phyloP scores from a whole-genome alignment of 1,139 yeast genomes.

The Eremothecium coryli region DNA sequence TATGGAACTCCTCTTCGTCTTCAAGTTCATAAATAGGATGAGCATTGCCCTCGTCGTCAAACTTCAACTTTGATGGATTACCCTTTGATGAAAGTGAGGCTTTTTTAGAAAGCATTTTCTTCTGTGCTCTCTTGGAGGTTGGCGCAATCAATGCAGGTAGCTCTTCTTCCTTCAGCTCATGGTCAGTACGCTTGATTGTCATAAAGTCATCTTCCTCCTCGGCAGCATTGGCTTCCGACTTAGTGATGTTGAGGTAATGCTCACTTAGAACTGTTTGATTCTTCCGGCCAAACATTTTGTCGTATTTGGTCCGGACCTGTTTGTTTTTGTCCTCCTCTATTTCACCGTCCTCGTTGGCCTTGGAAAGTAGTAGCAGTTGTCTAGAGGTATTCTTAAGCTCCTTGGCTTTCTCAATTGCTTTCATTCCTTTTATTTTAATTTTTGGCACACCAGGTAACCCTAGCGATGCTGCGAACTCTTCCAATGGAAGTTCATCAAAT shows the following conservation, averaged over 20 bases:
- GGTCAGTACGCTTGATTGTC: constrained; percentile 69
- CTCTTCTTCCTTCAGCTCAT: constrained; percentile 54
- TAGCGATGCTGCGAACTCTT: constrained; percentile 73
- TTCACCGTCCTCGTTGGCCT: constrained; percentile 63
- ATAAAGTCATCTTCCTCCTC: constrained; percentile 66
- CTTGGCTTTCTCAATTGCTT: constrained; percentile 41
- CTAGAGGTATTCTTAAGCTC: constrained; percentile 79
- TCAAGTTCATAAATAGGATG: constrained; percentile 88
- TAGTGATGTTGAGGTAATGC: constrained; percentile 67
- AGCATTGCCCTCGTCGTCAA: constrained; percentile 90
- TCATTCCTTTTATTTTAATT: constrained; percentile 56
- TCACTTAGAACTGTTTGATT: constrained; percentile 90
- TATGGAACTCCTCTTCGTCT: constrained; percentile 77
- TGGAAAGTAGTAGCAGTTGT: constrained; percentile 47
- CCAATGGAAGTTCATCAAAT: constrained; percentile 67
- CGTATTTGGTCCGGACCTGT: constrained; percentile 77
- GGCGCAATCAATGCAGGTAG: constrained; percentile 52
- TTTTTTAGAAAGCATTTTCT: constrained; percentile 82
- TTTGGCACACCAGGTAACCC: constrained; percentile 97
- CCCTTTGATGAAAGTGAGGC: constrained; percentile 57
- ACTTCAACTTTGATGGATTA: constrained; percentile 66
- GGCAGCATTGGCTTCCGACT: constrained; percentile 35
- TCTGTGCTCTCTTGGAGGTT: constrained; percentile 78
- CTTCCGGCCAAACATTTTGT: constrained; percentile 90
- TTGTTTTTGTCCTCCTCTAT: constrained; percentile 33